Conservation (phyloP, 2,329 filamentous ascomycete genomes). For the Fusarium liriodendri region DNA sequence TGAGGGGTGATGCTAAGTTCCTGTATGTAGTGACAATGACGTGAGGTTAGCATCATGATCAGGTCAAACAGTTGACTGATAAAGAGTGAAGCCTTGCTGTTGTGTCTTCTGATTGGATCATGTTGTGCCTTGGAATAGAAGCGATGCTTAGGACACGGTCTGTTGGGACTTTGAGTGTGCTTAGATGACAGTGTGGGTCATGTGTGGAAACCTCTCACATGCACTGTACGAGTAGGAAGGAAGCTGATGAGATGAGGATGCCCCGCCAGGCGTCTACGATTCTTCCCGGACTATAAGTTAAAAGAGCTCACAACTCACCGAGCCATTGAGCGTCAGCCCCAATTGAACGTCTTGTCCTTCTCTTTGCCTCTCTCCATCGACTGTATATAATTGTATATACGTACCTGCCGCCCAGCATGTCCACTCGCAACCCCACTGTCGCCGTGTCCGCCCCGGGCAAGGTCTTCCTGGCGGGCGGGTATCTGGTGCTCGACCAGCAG, state of each 20-base stretch:
- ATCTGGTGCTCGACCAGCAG: slow-evolving; percentile 88
- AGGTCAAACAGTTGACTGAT: neutral
- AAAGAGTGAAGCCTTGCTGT: neutral
- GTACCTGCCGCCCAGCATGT: slow-evolving; percentile 18
- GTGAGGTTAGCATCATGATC: slow-evolving; percentile 27
- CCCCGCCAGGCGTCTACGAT: slow-evolving; percentile 38
- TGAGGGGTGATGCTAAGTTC: neutral
- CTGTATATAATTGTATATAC: neutral
- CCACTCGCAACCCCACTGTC: slow-evolving; percentile 50
- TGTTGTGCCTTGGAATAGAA: neutral
- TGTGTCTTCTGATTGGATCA: slow-evolving; percentile 10
- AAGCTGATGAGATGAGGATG: slow-evolving; percentile 27
- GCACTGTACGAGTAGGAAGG: slow-evolving; percentile 31
- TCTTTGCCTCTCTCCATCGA: neutral
- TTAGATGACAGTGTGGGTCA: slow-evolving; percentile 27
- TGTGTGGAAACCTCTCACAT: neutral
- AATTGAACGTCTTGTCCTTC: neutral
- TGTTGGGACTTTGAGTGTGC: neutral
- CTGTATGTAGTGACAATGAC: slow-evolving; percentile 2
- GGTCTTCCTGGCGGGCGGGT: slow-evolving; percentile 93
- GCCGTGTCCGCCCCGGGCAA: slow-evolving; percentile 95
- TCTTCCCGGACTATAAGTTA: slow-evolving; percentile 29
- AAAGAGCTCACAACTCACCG: slow-evolving; percentile 26
- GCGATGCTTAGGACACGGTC: neutral
- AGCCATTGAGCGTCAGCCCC: slow-evolving; percentile 5